Evolutionary conservation across 2,329 filamentous ascomycete species (phyloP).

Genomic region (Ophiostoma pallidulum): DNA sequence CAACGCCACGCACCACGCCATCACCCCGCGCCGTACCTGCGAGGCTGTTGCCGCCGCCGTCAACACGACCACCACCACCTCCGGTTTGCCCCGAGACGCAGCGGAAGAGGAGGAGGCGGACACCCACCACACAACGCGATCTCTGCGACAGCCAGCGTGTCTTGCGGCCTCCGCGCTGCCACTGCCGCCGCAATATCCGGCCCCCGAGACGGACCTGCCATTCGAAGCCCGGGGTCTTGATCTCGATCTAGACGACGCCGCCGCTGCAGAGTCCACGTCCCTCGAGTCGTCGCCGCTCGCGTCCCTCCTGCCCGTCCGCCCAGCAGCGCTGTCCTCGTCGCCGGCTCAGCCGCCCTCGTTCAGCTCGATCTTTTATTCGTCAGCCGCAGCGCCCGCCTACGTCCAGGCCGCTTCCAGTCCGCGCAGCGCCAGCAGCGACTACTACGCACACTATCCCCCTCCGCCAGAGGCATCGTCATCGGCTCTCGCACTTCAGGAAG

Average conservation of each 20-base stretch:
- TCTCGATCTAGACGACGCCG: background rate
- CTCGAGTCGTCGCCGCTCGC: background rate
- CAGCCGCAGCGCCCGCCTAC: conserved; percentile 45
- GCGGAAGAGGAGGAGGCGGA: conserved; percentile 1
- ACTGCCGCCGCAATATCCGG: conserved; percentile 1
- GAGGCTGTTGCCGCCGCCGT: background rate
- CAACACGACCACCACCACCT: background rate
- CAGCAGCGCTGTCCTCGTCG: conserved; percentile 27
- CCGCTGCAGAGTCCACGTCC: background rate
- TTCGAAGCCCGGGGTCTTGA: background rate
- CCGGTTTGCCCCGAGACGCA: background rate
- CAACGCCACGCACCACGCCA: background rate
- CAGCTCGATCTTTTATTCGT: conserved; percentile 45
- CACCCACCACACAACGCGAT: background rate
- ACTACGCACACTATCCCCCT: background rate
- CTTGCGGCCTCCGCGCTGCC: too few relatives aligned
- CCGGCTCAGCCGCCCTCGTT: conserved; percentile 41
- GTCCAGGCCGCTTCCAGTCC: conserved; percentile 33
- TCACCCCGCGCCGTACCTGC: background rate
- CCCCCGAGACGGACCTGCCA: background rate
- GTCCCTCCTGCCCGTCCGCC: background rate
- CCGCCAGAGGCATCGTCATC: background rate
- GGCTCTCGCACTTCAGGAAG: conserved; percentile 39
- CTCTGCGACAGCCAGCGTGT: background rate
- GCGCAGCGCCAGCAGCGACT: conserved; percentile 12